Evolutionary conservation across 2,329 filamentous ascomycete species (phyloP).

Genomic region (Myriosclerotinia scirpicola): DNA sequence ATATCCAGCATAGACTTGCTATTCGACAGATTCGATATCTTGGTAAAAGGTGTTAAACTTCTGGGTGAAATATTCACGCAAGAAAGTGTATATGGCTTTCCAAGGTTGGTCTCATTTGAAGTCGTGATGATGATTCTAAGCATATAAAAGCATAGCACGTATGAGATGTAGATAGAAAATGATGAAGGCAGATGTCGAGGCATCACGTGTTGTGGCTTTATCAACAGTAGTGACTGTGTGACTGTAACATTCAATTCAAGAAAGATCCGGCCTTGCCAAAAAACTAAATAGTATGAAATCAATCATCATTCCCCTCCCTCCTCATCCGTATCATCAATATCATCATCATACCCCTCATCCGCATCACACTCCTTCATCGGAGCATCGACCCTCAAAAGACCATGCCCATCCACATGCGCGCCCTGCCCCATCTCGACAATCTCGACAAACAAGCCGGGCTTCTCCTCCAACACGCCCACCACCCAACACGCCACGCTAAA

Average conservation of each 20-base stretch:
- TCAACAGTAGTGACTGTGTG: background rate
- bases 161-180: too few relatives aligned
- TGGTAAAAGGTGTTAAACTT: too few relatives aligned
- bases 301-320: background rate
- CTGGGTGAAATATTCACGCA: too few relatives aligned
- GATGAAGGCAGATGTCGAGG: too few relatives aligned
- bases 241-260: background rate
- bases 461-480: background rate
- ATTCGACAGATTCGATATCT: too few relatives aligned
- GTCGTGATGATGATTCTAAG: too few relatives aligned
- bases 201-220: background rate
- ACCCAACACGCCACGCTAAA: constrained; percentile 5
- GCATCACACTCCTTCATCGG: background rate
- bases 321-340: background rate
- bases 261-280: background rate
- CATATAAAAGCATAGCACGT: too few relatives aligned
- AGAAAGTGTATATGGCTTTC: too few relatives aligned
- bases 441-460: background rate
- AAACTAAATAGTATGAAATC: background rate
- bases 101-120: too few relatives aligned
- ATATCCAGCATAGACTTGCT: too few relatives aligned
- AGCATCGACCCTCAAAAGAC: background rate
- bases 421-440: constrained; percentile 9
- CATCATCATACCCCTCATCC: background rate
- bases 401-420: background rate